Conservation (phyloP, 192 early-diverging fungal genomes). For the Entomortierella parvispora region DNA sequence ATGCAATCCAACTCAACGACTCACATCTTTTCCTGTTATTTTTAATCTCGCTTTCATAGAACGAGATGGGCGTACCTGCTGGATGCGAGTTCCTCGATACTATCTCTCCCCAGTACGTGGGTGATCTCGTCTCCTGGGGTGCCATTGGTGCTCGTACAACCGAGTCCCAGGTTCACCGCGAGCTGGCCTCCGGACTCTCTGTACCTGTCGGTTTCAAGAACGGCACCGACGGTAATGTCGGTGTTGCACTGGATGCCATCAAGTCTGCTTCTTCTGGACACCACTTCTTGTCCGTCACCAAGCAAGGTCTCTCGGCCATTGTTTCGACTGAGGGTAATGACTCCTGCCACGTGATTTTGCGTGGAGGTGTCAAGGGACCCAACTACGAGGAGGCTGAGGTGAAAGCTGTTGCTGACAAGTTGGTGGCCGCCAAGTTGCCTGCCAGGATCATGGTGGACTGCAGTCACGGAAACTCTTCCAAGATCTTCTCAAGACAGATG, state of each 20-base stretch:
- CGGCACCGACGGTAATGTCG: slow-evolving; percentile 83
- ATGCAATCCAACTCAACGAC: too few relatives aligned
- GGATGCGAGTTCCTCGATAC: slow-evolving; percentile 85
- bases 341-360: slow-evolving; percentile 92
- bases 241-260: slow-evolving; percentile 93
- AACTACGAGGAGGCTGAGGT: slow-evolving; percentile 89
- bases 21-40: background rate
- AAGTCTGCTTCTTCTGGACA: slow-evolving; percentile 82
- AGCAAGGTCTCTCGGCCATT: slow-evolving; percentile 85
- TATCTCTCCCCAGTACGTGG: slow-evolving; percentile 85
- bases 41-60: slow-evolving; percentile 34
- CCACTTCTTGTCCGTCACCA: slow-evolving; percentile 86
- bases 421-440: slow-evolving; percentile 68
- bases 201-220: slow-evolving; percentile 87
- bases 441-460: slow-evolving; percentile 92
- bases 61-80: slow-evolving; percentile 77
- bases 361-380: slow-evolving; percentile 87
- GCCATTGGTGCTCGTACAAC: slow-evolving; percentile 88
- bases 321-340: slow-evolving; percentile 91
- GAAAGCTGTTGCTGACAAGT: slow-evolving; percentile 60
- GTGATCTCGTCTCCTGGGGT: slow-evolving; percentile 80
- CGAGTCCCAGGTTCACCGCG: slow-evolving; percentile 86
- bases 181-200: slow-evolving; percentile 84
- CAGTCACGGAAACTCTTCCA: slow-evolving; percentile 94
- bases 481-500: slow-evolving; percentile 86